phyloP scores from a whole-genome alignment of 306 rosid species.

The Mimosa bimucronata region DNA sequence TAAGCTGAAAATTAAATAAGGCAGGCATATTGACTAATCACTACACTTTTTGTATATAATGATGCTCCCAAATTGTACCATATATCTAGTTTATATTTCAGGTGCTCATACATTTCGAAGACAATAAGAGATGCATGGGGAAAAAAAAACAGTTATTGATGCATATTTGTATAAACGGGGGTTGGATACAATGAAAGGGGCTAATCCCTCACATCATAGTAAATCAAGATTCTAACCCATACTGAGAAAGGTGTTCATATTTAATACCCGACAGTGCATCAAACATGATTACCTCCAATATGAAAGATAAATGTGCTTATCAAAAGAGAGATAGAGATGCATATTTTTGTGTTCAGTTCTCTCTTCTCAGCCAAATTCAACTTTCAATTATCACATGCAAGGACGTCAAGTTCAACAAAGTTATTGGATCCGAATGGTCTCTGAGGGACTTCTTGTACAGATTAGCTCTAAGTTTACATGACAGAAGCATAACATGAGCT shows the following conservation, averaged over 20 bases:
- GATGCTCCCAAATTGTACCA: neutral
- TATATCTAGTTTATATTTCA: neutral
- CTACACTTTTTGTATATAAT: too few relatives aligned
- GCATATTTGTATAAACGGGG: too few relatives aligned
- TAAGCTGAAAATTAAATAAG: too few relatives aligned
- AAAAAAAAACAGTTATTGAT: too few relatives aligned
- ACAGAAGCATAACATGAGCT: conserved; percentile 26
- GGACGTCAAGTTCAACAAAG: conserved; percentile 1
- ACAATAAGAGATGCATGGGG: neutral
- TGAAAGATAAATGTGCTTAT: too few relatives aligned
- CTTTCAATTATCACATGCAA: neutral
- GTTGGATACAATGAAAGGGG: too few relatives aligned
- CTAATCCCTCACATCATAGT: too few relatives aligned
- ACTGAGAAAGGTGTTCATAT: too few relatives aligned
- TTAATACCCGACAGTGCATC: too few relatives aligned
- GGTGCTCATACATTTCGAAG: neutral
- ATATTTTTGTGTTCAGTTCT: neutral
- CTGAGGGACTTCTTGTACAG: neutral
- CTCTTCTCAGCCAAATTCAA: neutral
- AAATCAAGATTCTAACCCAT: too few relatives aligned
- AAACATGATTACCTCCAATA: too few relatives aligned
- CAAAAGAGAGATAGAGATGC: neutral
- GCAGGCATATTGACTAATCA: too few relatives aligned
- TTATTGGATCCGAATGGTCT: neutral
- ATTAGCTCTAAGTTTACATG: neutral